These are phyloP conservation scores for Xylariaceae sp. DNA, from an alignment of 2,329 filamentous ascomycete genomes.

Conservation along the genomic window DNA sequence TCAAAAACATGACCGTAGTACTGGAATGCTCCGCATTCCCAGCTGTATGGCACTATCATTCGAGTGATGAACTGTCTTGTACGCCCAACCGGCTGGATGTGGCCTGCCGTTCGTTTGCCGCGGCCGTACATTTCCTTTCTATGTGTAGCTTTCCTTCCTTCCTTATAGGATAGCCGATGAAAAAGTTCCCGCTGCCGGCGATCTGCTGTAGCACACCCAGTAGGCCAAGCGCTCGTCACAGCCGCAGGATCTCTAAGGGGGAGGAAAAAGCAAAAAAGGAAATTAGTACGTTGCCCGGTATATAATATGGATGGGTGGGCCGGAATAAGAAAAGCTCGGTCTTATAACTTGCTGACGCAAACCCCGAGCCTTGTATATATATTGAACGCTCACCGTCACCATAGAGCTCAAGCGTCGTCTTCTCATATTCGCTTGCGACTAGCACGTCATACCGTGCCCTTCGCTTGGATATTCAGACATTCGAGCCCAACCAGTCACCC, in stretches of 20 bases:
- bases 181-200: constrained; percentile 4
- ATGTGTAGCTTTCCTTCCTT: constrained; percentile 19
- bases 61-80: background rate
- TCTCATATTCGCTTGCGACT: background rate
- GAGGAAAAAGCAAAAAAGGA: constrained; percentile 11
- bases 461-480: background rate
- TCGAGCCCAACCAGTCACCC: background rate
- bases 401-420: background rate
- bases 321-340: background rate
- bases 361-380: constrained; percentile 14
- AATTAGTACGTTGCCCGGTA: background rate
- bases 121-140: constrained; percentile 8
- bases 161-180: constrained; percentile 5
- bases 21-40: background rate
- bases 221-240: constrained; percentile 6
- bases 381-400: background rate
- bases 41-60: background rate
- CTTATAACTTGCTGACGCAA: background rate
- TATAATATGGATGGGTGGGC: background rate
- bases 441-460: background rate
- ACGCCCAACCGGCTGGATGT: constrained; percentile 1
- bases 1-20: background rate
- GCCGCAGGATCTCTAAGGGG: constrained; percentile 10
- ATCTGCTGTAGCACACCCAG: constrained; percentile 1
- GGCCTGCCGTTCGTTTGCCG: constrained; percentile 13